Evolutionary conservation across 2,329 filamentous ascomycete genomes (phyloP).

Genomic region (Juglanconis sp.): DNA sequence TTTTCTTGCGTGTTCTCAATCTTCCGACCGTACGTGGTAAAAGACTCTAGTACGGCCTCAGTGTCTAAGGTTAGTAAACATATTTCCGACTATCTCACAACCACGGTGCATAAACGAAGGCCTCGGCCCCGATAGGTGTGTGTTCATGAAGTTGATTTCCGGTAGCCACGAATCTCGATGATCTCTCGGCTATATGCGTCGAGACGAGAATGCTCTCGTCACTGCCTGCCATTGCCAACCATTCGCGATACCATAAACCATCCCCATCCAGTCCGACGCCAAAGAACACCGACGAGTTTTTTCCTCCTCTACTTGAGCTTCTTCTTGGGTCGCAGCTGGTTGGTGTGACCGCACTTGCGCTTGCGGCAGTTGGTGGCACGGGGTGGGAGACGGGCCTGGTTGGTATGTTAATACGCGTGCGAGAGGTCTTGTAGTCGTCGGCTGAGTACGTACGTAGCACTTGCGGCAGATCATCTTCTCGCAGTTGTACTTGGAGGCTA

Average conservation of each 20-base stretch:
- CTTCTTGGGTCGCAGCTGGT: conserved; percentile 99
- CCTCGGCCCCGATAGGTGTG: neutral
- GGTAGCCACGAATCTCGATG: conserved; percentile 10
- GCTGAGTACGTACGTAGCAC: conserved; percentile 79
- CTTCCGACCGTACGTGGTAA: neutral
- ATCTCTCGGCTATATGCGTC: conserved; percentile 10
- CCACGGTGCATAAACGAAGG: too few relatives aligned
- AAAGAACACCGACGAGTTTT: conserved; percentile 42
- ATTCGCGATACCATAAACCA: conserved; percentile 25
- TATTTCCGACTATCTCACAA: too few relatives aligned
- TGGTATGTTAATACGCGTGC: conserved; percentile 22
- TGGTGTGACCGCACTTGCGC: conserved; percentile 99
- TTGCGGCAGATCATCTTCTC: conserved; percentile 99
- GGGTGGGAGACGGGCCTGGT: conserved; percentile 78
- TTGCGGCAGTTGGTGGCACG: conserved; percentile 99
- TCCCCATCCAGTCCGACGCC: conserved; percentile 36
- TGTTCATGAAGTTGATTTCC: conserved; percentile 14
- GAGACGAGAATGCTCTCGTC: conserved; percentile 7
- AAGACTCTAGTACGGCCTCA: neutral
- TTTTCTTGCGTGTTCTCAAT: too few relatives aligned
- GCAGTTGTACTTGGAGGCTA: conserved; percentile 99
- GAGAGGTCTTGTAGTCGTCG: neutral
- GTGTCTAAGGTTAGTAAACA: too few relatives aligned
- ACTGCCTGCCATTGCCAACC: conserved; percentile 25
- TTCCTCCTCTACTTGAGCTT: conserved; percentile 74